These are phyloP conservation scores for Sanguinoderma infundibulare DNA, from an alignment of 1,284 basidiomycete genomes.

Conservation along the genomic window DNA sequence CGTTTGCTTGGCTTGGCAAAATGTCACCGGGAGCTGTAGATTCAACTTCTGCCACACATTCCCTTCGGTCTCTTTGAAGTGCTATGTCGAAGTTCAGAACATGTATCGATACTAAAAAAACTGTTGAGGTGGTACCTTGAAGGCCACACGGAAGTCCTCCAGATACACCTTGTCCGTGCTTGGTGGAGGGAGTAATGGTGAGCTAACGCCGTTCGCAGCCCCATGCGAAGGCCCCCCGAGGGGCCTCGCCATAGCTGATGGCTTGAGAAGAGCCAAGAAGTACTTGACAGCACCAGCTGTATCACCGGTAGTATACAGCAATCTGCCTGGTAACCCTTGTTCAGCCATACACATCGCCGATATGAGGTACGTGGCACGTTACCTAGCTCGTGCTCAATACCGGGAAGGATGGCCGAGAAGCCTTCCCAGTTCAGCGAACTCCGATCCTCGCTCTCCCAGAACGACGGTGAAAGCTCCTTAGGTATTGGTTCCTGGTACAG, in stretches of 20 bases:
- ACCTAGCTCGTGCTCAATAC: slow-evolving; percentile 82
- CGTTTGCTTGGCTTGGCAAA: slow-evolving; percentile 59
- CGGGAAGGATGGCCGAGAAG: slow-evolving; percentile 67
- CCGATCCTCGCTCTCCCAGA: slow-evolving; percentile 72
- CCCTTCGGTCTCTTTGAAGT: slow-evolving; percentile 60
- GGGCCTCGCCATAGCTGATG: slow-evolving; percentile 30
- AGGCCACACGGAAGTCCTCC: slow-evolving; percentile 81
- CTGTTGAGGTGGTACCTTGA: slow-evolving; percentile 53
- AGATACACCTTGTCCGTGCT: slow-evolving; percentile 66
- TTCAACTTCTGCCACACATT: slow-evolving; percentile 43
- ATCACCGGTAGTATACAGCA: slow-evolving; percentile 80
- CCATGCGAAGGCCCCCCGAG: slow-evolving; percentile 2
- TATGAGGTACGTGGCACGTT: slow-evolving; percentile 58
- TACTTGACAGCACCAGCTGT: slow-evolving; percentile 67
- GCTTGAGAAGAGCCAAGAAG: slow-evolving; percentile 66
- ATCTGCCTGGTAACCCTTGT: slow-evolving; percentile 52
- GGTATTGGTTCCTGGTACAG: slow-evolving; percentile 53
- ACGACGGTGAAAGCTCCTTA: slow-evolving; percentile 73
- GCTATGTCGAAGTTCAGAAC: slow-evolving; percentile 43
- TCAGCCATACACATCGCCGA: not conserved
- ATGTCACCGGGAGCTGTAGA: slow-evolving; percentile 60
- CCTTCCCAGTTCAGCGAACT: slow-evolving; percentile 43
- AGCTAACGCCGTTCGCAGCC: slow-evolving; percentile 25
- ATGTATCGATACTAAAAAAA: not conserved
- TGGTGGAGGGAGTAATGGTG: slow-evolving; percentile 25